Conservation (phyloP, 495 filamentous ascomycete species). For the Podospora anserina region DNA sequence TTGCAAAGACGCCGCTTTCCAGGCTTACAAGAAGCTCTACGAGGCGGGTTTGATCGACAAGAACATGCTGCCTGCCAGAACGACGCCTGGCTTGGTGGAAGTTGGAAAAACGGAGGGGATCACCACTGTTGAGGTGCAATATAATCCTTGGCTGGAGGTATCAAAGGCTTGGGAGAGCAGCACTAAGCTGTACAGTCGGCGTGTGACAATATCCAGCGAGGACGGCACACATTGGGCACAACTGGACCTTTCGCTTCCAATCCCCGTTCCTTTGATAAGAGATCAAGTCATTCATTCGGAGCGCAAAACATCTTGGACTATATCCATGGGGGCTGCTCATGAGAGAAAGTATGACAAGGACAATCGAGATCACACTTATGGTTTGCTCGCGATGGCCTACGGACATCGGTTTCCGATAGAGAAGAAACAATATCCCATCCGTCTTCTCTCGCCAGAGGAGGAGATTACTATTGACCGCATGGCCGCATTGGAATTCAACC, state of each 20-base stretch:
- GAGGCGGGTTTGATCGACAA: conserved; percentile 70
- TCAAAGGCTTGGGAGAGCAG: conserved; percentile 51
- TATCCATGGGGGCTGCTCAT: conserved; percentile 31
- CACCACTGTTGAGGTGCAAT: conserved; percentile 51
- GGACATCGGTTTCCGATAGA: conserved; percentile 35
- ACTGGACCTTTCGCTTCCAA: conserved; percentile 49
- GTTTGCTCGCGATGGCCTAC: conserved; percentile 51
- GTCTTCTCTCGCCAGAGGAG: conserved; percentile 22
- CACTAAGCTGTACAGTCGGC: conserved; percentile 30
- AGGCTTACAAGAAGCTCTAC: conserved; percentile 72
- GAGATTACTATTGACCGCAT: conserved; percentile 22
- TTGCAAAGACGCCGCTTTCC: conserved; percentile 77
- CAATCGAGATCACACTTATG: conserved; percentile 42
- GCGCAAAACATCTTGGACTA: conserved; percentile 34
- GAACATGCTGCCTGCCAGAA: conserved; percentile 64
- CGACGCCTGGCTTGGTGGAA: conserved; percentile 35
- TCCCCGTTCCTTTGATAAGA: conserved; percentile 38
- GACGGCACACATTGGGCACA: conserved; percentile 31
- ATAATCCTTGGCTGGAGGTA: conserved; percentile 65
- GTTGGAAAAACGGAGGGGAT: conserved; percentile 48
- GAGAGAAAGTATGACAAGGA: conserved; percentile 11
- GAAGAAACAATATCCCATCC: conserved; percentile 43
- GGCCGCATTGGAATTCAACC: conserved; percentile 12
- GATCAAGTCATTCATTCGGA: conserved; percentile 54
- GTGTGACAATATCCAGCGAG: conserved; percentile 33